These are phyloP conservation scores for Barnettozyma vustinii DNA, from an alignment of 805 yeast genomes.

Conservation along the genomic window DNA sequence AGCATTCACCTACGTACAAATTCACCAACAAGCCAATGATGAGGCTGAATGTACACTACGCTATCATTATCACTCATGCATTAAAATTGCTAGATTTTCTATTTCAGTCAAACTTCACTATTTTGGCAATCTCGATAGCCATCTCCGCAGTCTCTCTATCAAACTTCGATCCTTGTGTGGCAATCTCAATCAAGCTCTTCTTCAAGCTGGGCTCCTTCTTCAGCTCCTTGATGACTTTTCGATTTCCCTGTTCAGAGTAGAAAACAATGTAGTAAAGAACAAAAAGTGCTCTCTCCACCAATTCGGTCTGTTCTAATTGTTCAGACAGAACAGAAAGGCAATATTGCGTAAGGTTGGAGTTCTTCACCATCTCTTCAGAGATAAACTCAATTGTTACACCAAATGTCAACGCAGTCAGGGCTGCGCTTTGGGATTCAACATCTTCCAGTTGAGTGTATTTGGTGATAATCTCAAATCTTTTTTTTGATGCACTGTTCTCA, in stretches of 20 bases:
- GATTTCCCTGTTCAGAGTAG: conserved; percentile 19
- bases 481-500: conserved; percentile 30
- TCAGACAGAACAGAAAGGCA: conserved; percentile 21
- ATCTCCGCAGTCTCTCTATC: conserved; percentile 12
- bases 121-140: conserved; percentile 11
- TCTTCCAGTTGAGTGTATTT: conserved; percentile 36
- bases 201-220: conserved; percentile 6
- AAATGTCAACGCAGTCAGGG: conserved; percentile 32
- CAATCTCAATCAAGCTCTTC: not conserved
- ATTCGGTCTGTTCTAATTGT: conserved; percentile 26
- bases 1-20: too few species aligned
- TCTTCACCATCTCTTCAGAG: conserved; percentile 26
- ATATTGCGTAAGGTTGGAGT: conserved; percentile 23
- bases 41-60: too few species aligned
- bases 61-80: too few species aligned
- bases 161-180: not conserved
- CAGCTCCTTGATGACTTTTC: not conserved
- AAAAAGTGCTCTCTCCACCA: conserved; percentile 30
- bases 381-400: conserved; percentile 32
- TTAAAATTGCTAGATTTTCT: too few species aligned
- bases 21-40: too few species aligned
- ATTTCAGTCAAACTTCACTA: too few species aligned
- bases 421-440: conserved; percentile 36
- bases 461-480: conserved; percentile 37
- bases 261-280: conserved; percentile 25